A percentile compares a stretch with the other conserved stretches of the same genome.
phyloP scores from a whole-genome alignment of 1,139 yeast species.

The Hyphopichia buzzinii region DNA sequence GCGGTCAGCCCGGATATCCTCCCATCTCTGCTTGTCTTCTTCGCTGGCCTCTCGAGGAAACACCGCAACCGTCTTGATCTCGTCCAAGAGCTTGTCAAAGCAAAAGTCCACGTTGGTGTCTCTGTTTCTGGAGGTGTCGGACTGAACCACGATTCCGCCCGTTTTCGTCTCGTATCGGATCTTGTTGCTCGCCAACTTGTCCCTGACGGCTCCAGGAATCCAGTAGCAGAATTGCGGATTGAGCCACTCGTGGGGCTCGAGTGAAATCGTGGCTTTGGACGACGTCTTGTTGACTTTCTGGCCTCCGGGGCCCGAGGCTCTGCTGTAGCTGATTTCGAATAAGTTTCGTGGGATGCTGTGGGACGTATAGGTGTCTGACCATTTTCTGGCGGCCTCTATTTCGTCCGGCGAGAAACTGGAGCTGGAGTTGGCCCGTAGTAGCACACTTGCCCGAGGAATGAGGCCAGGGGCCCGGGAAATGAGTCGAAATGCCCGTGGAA shows the following conservation, averaged over 20 bases:
- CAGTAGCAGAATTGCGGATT: slow-evolving; percentile 45
- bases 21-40: slow-evolving; percentile 57
- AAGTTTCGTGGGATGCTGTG: slow-evolving; percentile 45
- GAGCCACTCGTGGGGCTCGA: slow-evolving; percentile 49
- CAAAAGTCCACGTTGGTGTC: slow-evolving; percentile 60
- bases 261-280: slow-evolving; percentile 70
- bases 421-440: too few species aligned
- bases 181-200: slow-evolving; percentile 36
- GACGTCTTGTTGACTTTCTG: slow-evolving; percentile 88
- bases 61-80: slow-evolving; percentile 45
- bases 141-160: slow-evolving; percentile 61
- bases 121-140: slow-evolving; percentile 60
- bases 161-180: slow-evolving; percentile 57
- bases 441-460: too few species aligned
- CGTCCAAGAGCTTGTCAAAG: slow-evolving; percentile 53
- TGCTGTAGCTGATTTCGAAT: slow-evolving; percentile 57
- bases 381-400: slow-evolving; percentile 34
- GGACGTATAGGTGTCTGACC: slow-evolving; percentile 41
- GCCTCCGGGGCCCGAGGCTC: slow-evolving; percentile 94
- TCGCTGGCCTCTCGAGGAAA: slow-evolving; percentile 52
- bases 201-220: slow-evolving; percentile 58
- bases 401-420: slow-evolving; percentile 19
- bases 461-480: too few species aligned
- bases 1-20: slow-evolving; percentile 39
- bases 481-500: too few species aligned